Evolutionary conservation across 768 basidiomycete species (phyloP), one percentile per base, ranked within the genome.

Genomic region (Macrolepiota fuliginosa): DNA sequence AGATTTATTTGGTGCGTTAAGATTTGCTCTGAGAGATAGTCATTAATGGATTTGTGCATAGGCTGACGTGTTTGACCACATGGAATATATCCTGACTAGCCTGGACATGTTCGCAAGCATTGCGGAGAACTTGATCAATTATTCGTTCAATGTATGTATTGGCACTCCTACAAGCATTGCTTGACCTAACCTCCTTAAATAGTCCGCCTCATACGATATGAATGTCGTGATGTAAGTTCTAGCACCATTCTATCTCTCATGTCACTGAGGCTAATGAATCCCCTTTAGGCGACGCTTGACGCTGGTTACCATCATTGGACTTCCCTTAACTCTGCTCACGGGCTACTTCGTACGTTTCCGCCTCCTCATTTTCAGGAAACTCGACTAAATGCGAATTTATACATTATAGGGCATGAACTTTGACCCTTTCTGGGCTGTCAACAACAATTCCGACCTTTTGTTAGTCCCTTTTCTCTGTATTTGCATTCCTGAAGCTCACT

Each of bases 41-140:
- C 15, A 47, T 42, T 24, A 24, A 58, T 58, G n/a, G 7, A 63
- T 47, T n/a, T 24, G 32, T 29, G 51, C 3, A 7, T 58, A 88
- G 85, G 88, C 88, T 10, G 90, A 91, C 68, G 87, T 90, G 1
- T 79, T 83, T 62, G 91, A 92, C 67, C 90, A 92, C 65, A 86
- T 88, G 77, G 90, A 91, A 58, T 87, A 87, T 62, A 84, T 88
- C 37, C 69, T 92, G 25, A 77, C 79, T 1, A 88, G 84, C 65
- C 68, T 92, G 53, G 90, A 92, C 62, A 89, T 90, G 83, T 91
- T 90, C 64, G 78, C 86, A 1, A 82, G 80, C 29, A 85, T 91
- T 63, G 78, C 84, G 5, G 87, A 90, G 66, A 91, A 90, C 67
- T 68, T 90, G 65, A 90, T 91, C 66, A 79, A 82, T 62, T 91